phyloP scores from a whole-genome alignment of 2,329 filamentous ascomycete genomes.

The Rhinocladiella mackenziei region DNA sequence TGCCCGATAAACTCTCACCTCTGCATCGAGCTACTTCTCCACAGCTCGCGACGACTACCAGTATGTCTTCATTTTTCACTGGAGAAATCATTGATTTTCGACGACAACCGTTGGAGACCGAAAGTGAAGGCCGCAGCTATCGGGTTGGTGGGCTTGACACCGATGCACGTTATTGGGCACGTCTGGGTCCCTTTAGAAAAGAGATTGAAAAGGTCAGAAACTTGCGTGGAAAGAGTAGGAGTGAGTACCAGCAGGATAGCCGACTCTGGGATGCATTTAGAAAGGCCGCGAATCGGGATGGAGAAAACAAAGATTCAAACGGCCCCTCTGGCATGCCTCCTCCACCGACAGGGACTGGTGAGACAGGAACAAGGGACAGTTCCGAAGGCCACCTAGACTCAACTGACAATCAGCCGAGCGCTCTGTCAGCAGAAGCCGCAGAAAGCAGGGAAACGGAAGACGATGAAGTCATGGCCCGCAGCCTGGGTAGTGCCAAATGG shows the following conservation, averaged over 20 bases:
- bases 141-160: conserved; percentile 42
- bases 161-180: conserved; percentile 48
- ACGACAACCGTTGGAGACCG: conserved; percentile 46
- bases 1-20: conserved; percentile 42
- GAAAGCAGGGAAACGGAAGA: conserved; percentile 17
- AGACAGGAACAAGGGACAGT: conserved; percentile 41
- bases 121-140: conserved; percentile 36
- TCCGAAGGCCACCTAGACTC: conserved; percentile 31
- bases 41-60: conserved; percentile 34
- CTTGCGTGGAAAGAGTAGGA: conserved; percentile 16
- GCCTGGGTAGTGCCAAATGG: conserved; percentile 26
- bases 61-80: conserved; percentile 64
- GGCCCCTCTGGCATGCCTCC: neutral
- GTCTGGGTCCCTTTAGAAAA: conserved; percentile 46
- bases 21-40: conserved; percentile 11
- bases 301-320: conserved; percentile 29
- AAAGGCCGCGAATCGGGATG: conserved; percentile 17
- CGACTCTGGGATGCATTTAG: conserved; percentile 22
- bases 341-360: neutral
- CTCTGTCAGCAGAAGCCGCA: too few species aligned
- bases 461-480: conserved; percentile 23
- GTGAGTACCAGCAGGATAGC: conserved; percentile 20
- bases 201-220: conserved; percentile 37
- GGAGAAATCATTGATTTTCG: conserved; percentile 66
- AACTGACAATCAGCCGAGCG: too few species aligned